These are phyloP conservation scores for Entonaema liquescens DNA, from an alignment of 495 filamentous ascomycete genomes.

Conservation along the genomic window DNA sequence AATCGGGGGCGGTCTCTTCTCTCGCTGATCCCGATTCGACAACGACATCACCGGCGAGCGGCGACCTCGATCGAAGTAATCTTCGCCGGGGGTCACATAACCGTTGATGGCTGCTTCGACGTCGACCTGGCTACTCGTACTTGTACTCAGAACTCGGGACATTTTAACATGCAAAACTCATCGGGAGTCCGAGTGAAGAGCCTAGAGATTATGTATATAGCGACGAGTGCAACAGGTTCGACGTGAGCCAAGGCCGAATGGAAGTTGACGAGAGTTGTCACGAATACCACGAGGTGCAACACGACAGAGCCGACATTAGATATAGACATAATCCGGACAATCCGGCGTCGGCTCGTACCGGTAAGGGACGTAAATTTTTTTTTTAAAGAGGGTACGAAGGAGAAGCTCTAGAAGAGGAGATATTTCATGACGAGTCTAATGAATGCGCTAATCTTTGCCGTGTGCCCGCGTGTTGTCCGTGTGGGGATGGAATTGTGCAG, in stretches of 20 bases:
- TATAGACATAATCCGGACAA: constrained; percentile 47
- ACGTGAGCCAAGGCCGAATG: constrained; percentile 47
- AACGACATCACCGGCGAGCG: constrained; percentile 17
- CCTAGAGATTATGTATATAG: constrained; percentile 46
- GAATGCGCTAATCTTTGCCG: constrained; percentile 9
- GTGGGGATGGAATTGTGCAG: not conserved
- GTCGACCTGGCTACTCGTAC: constrained; percentile 31
- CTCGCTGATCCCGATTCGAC: constrained; percentile 21
- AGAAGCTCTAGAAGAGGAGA: constrained; percentile 1
- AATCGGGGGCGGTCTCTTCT: constrained; percentile 10
- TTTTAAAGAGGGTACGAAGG: not conserved
- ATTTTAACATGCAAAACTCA: constrained; percentile 42
- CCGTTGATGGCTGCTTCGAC: constrained; percentile 29
- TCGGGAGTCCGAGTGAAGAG: constrained; percentile 45
- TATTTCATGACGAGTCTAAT: not conserved
- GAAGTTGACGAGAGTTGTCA: constrained; percentile 53
- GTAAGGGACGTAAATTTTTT: constrained; percentile 5
- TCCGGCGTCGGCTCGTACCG: constrained; percentile 19
- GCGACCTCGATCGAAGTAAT: constrained; percentile 27
- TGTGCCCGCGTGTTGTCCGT: not conserved
- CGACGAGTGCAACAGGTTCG: constrained; percentile 45
- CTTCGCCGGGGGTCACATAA: constrained; percentile 43
- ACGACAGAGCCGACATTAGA: constrained; percentile 50
- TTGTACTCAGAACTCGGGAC: constrained; percentile 35
- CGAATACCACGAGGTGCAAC: constrained; percentile 50